Percentiles rank a stretch among this genome's conserved stretches.
phyloP scores from a whole-genome alignment of 164 flowering plant species.

The Dillenia turbinata region DNA sequence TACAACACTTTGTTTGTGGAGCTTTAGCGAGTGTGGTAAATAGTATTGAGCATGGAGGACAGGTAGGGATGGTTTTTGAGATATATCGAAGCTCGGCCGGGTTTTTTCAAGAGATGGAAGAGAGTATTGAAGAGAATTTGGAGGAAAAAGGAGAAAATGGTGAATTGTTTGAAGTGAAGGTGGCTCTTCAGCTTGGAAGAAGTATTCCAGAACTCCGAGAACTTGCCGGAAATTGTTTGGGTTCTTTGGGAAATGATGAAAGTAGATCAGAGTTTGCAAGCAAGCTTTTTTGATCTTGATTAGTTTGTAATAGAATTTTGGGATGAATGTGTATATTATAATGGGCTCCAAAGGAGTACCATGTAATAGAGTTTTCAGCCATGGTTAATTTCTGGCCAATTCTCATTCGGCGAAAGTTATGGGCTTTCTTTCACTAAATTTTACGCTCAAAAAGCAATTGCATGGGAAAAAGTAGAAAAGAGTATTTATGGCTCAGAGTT shows the following conservation, averaged over 20 bases:
- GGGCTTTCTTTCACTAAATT: no score
- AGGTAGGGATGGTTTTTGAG: constrained; percentile 41
- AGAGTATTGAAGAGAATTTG: constrained; percentile 11
- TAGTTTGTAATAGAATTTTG: no score
- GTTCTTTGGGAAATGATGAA: neutral
- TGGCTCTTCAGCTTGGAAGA: constrained; percentile 43
- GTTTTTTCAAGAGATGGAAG: constrained; percentile 17
- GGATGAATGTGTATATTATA: no score
- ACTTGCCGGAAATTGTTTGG: neutral
- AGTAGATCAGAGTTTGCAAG: constrained; percentile 4
- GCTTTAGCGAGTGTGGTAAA: constrained; percentile 24
- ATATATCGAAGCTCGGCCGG: constrained; percentile 25
- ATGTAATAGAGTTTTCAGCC: no score
- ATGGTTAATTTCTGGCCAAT: no score
- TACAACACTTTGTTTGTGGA: neutral
- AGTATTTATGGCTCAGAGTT: no score
- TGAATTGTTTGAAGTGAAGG: constrained; percentile 30
- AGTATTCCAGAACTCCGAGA: constrained; percentile 7
- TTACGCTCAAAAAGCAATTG: no score
- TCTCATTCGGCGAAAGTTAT: no score
- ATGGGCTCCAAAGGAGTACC: no score
- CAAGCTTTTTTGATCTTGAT: constrained; percentile 6
- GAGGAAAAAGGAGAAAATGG: constrained; percentile 32
- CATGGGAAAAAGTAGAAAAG: no score
- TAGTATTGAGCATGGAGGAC: constrained; percentile 42